phyloP scores from a whole-genome alignment of 345 rosid genomes.

The Laguncularia racemosa region DNA sequence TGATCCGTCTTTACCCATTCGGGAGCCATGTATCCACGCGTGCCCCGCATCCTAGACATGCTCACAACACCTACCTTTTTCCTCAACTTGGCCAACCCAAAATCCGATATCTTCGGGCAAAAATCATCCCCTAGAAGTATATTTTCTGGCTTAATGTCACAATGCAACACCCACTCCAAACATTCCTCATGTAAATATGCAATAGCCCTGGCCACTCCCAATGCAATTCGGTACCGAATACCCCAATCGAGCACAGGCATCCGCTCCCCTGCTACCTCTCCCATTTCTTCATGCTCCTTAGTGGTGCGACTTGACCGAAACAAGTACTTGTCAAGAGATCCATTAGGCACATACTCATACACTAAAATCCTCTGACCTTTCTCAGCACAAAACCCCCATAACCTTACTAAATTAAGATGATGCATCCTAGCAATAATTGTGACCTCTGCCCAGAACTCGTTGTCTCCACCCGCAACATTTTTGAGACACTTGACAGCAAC shows the following conservation, averaged over 20 bases:
- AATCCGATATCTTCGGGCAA: slow-evolving; percentile 55
- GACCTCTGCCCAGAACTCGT: slow-evolving; percentile 67
- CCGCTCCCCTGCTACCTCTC: background rate
- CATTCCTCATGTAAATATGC: slow-evolving; percentile 74
- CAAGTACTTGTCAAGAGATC: slow-evolving; percentile 48
- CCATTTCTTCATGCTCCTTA: slow-evolving; percentile 7
- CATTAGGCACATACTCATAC: slow-evolving; percentile 58
- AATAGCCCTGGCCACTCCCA: slow-evolving; percentile 62
- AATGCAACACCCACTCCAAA: slow-evolving; percentile 61
- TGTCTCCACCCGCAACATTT: slow-evolving; percentile 47
- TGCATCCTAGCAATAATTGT: slow-evolving; percentile 64
- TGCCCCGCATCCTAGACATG: slow-evolving; percentile 60
- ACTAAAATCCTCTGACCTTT: slow-evolving; percentile 54
- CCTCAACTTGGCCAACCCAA: slow-evolving; percentile 62
- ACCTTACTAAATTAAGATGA: slow-evolving; percentile 55
- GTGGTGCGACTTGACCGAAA: slow-evolving; percentile 19
- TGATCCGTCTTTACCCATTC: slow-evolving; percentile 59
- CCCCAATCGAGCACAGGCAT: slow-evolving; percentile 44
- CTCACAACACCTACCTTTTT: slow-evolving; percentile 61
- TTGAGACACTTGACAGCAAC: slow-evolving; percentile 65
- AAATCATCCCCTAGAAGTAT: slow-evolving; percentile 61
- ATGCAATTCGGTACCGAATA: slow-evolving; percentile 50
- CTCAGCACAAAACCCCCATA: slow-evolving; percentile 68
- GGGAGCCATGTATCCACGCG: slow-evolving; percentile 70
- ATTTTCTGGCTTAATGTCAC: slow-evolving; percentile 61